Base-by-base conservation (phyloP, 2,329 filamentous ascomycete species). In the Diaporthe sp. region DNA sequence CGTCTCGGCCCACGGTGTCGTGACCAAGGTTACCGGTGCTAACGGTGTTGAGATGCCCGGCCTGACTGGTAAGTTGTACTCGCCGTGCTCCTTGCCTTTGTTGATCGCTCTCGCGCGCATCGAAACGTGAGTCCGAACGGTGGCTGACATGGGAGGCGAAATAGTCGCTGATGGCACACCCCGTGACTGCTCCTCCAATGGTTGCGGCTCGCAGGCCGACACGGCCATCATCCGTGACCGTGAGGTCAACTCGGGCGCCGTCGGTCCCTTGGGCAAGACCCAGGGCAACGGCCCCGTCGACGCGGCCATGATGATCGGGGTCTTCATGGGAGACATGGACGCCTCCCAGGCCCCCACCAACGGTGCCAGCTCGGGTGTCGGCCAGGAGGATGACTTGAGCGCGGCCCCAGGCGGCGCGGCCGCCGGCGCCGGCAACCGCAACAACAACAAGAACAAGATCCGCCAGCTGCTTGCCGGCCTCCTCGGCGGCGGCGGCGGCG, bases 171-270 rank as follows among this genome's bases (percentile, higher is more conserved):
- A 90, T 72, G 88, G 88, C 75, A 90, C 88, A 77, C 88, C 88
- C 70, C 88, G 89, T 79, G 88, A 91, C 81, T 90, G 88, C 78
- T 83, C 86, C 70, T 82, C 82, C 73, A 86, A 88, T 70, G 76
- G 77, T 47, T 90, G 88, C 77, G 89, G 89, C 65, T 84, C 88
- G 55, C 86, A 91, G 79, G 86, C 84, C 72, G 89, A 91, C 78
- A 90, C 89, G 50, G 84, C 88, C 77, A 89, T 91, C 82, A 89
- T 90, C 79, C 86, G 89, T 51, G 78, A 84, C 70, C 79, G 80
- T 4, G 88, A 90, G 81, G 81, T 90, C 72, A 84, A 83, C 42
- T 85, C 82, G 53, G 82, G 80, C 77, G 86, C 86, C 78, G 88
- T 86, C 39, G 85, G 85, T 47, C 85, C 89, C 74, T 84, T 91